These are phyloP conservation scores for Pseudocercospora musae DNA, from an alignment of 2,329 filamentous ascomycete genomes.

Conservation along the genomic window DNA sequence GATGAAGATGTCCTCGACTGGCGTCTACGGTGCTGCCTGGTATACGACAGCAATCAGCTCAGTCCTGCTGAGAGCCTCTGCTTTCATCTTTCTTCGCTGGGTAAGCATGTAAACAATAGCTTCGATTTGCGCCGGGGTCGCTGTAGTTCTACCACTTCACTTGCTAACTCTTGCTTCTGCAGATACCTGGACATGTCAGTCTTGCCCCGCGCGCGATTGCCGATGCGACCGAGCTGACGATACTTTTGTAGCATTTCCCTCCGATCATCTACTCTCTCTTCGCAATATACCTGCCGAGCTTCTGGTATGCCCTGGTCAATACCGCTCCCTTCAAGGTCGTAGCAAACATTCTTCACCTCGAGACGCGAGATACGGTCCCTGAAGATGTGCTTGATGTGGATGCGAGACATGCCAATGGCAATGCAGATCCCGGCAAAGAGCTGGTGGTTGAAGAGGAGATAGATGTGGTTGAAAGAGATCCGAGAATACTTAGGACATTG, in stretches of 20 bases:
- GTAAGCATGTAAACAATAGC: slow-evolving; percentile 24
- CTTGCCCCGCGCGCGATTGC: not conserved
- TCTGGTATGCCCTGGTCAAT: slow-evolving; percentile 31
- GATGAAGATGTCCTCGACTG: not conserved
- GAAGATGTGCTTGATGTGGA: slow-evolving; percentile 23
- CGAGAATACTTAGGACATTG: slow-evolving; percentile 62
- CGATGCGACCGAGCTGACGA: slow-evolving; percentile 23
- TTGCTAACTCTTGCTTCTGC: slow-evolving; percentile 12
- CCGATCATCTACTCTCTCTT: slow-evolving; percentile 39
- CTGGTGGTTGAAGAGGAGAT: slow-evolving; percentile 64
- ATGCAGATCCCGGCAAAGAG: slow-evolving; percentile 45
- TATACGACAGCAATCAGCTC: slow-evolving; percentile 29
- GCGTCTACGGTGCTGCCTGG: slow-evolving; percentile 10
- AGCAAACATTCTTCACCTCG: slow-evolving; percentile 36
- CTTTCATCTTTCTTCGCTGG: slow-evolving; percentile 38
- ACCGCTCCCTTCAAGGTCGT: slow-evolving; percentile 34
- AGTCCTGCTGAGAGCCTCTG: slow-evolving; percentile 23
- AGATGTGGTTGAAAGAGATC: slow-evolving; percentile 55
- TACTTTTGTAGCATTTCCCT: slow-evolving; percentile 32
- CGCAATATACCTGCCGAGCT: slow-evolving; percentile 45
- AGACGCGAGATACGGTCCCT: slow-evolving; percentile 41
- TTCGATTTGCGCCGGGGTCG: slow-evolving; percentile 21
- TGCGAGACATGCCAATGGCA: slow-evolving; percentile 27
- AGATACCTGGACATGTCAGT: slow-evolving; percentile 40
- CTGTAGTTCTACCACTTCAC: not conserved